phyloP scores from a whole-genome alignment of 345 rosid species.

The Salix caprea region DNA sequence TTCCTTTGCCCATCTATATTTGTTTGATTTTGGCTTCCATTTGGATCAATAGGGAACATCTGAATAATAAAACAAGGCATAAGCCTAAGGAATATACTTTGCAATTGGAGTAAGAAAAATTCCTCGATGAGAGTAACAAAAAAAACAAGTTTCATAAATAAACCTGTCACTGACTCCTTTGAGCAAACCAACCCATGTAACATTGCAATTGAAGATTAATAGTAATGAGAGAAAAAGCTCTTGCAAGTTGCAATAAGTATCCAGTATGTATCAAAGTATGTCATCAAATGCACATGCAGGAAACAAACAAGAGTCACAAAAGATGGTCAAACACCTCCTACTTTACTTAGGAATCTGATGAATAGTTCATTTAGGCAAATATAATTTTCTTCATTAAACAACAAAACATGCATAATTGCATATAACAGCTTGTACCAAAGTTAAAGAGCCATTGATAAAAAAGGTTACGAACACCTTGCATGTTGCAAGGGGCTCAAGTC shows the following conservation, averaged over 20 bases:
- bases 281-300: neutral
- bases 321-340: neutral
- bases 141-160: neutral
- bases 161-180: neutral
- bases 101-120: neutral
- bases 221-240: neutral
- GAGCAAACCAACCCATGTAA: neutral
- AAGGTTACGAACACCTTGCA: neutral
- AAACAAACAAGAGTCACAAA: neutral
- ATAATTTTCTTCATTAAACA: neutral
- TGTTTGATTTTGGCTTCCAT: conserved; percentile 64
- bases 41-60: conserved; percentile 61
- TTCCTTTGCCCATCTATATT: conserved; percentile 70
- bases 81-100: conserved; percentile 7
- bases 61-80: conserved; percentile 29
- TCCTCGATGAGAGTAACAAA: neutral
- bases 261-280: neutral
- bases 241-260: neutral
- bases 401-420: neutral
- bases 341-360: neutral
- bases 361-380: neutral
- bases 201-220: neutral
- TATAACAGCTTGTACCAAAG: neutral
- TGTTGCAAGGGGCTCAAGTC: neutral
- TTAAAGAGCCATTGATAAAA: neutral